phyloP scores from a whole-genome alignment of 2,329 filamentous ascomycete species.

The Monosporascus sp. region DNA sequence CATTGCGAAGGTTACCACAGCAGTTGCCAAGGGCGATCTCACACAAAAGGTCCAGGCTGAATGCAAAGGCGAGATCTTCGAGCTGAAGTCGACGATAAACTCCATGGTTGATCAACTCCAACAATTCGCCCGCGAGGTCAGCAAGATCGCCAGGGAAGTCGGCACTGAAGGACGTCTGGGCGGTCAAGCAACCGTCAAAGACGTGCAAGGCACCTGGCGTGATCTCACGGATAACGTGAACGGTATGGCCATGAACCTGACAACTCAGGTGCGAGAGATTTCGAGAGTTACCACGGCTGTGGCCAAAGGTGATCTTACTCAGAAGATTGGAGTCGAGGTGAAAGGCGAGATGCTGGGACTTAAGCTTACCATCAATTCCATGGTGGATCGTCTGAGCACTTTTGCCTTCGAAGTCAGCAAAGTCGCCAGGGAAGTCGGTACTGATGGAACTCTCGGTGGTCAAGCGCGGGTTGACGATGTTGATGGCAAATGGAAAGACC shows the following conservation, averaged over 20 bases:
- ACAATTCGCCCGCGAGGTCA: constrained; percentile 95
- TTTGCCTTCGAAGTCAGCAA: constrained; percentile 97
- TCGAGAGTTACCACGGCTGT: constrained; percentile 95
- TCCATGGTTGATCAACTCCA: constrained; percentile 98
- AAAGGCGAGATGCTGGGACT: constrained; percentile 91
- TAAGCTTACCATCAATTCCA: constrained; percentile 97
- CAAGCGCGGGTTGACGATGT: constrained; percentile 93
- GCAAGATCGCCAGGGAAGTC: constrained; percentile 92
- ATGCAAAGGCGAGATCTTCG: constrained; percentile 85
- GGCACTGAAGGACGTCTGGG: constrained; percentile 92
- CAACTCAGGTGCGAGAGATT: constrained; percentile 95
- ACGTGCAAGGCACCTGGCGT: constrained; percentile 95
- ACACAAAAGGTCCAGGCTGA: constrained; percentile 95
- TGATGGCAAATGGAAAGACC: constrained; percentile 95
- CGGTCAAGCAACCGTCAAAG: constrained; percentile 91
- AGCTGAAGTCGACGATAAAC: constrained; percentile 97
- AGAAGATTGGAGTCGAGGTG: constrained; percentile 92
- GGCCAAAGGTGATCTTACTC: constrained; percentile 86
- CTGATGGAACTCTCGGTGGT: constrained; percentile 87
- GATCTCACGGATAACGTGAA: constrained; percentile 95
- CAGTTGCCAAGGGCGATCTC: constrained; percentile 77
- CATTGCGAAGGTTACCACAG: constrained; percentile 77
- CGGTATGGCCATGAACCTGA: constrained; percentile 97
- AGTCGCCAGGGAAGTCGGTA: constrained; percentile 91
- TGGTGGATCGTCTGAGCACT: constrained; percentile 94